These are phyloP conservation scores for Xanthoconium stramineum DNA, from an alignment of 768 basidiomycete genomes.

Conservation along the genomic window DNA sequence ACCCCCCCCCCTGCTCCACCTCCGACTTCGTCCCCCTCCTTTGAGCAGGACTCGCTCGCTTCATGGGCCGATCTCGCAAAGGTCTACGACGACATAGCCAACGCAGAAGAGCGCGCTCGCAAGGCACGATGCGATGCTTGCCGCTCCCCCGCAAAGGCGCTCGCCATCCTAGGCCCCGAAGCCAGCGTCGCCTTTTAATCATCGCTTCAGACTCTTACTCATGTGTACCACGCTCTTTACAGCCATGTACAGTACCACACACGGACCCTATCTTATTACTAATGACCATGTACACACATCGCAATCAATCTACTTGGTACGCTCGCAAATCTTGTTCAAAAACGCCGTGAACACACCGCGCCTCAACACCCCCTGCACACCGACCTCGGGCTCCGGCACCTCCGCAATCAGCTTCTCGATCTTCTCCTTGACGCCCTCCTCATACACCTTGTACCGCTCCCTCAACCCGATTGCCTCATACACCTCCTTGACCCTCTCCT, in stretches of 20 bases:
- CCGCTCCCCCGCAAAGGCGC: slow-evolving; percentile 7
- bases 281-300: no score
- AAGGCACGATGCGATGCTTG: slow-evolving; percentile 8
- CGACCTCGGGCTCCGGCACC: slow-evolving; percentile 57
- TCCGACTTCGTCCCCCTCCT: no score
- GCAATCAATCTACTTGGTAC: slow-evolving; percentile 51
- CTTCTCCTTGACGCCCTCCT: slow-evolving; percentile 65
- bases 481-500: slow-evolving; percentile 61
- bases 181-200: not conserved
- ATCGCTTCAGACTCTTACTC: no score
- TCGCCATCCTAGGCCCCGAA: slow-evolving; percentile 7
- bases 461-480: slow-evolving; percentile 69
- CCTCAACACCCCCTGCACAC: slow-evolving; percentile 46
- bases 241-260: not conserved
- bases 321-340: slow-evolving; percentile 80
- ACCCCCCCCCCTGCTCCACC: not conserved
- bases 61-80: no score
- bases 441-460: slow-evolving; percentile 70
- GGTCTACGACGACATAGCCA: not conserved
- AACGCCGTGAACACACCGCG: slow-evolving; percentile 80
- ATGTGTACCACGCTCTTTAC: no score
- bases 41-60: not conserved
- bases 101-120: slow-evolving; percentile 6
- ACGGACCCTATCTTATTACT: no score
- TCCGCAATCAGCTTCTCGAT: slow-evolving; percentile 67